These are phyloP conservation scores for Lagerstroemia speciosa DNA, from an alignment of 345 rosid genomes.

Conservation along the genomic window DNA sequence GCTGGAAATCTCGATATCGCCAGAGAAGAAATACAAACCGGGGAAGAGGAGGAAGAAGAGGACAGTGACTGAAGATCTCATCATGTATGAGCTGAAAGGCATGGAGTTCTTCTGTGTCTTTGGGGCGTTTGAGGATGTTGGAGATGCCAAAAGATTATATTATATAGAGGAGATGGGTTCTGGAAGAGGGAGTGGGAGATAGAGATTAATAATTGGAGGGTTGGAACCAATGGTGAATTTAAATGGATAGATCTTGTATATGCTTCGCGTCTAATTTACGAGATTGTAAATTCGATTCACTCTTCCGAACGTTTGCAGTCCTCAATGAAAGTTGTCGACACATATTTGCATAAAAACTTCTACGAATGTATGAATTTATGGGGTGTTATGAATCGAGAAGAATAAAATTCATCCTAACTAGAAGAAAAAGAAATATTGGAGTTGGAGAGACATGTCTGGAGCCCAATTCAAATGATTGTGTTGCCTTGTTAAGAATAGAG, in stretches of 20 bases:
- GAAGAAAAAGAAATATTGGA: no score
- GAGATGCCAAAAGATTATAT: neutral
- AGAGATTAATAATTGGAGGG: neutral
- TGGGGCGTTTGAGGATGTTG: neutral
- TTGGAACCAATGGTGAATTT: no score
- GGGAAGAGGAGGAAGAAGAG: constrained; percentile 2
- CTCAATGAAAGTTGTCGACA: no score
- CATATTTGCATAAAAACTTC: no score
- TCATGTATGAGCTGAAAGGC: neutral
- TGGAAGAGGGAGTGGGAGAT: no score
- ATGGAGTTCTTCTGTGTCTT: neutral
- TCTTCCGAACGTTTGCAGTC: no score
- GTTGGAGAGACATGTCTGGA: neutral
- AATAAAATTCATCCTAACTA: no score
- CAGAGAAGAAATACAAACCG: constrained; percentile 5
- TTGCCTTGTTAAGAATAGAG: neutral
- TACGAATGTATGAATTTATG: no score
- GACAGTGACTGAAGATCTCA: constrained; percentile 6
- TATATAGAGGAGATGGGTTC: constrained; percentile 3
- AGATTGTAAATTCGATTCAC: no score
- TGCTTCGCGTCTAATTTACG: no score
- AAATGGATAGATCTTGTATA: no score
- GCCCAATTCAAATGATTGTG: neutral
- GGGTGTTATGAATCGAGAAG: no score
- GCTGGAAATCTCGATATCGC: neutral